Evolutionary conservation across 805 yeast genomes (phyloP), one percentile per base, ranked within the genome.

Genomic region (Metschnikowia baotianmanensis): DNA sequence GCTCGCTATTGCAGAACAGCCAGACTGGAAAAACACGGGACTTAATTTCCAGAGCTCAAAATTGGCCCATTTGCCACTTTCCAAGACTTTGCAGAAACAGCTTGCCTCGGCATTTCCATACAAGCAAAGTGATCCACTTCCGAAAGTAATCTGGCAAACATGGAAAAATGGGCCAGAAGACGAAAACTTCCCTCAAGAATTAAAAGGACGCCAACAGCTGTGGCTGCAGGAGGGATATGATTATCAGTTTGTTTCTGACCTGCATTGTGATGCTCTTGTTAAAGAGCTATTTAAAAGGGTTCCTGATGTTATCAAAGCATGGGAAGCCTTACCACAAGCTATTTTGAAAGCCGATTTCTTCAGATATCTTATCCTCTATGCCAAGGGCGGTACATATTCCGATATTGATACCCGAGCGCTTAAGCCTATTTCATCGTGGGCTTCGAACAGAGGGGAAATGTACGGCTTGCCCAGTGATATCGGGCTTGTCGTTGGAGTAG

Each of bases 261-360:
- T 29, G 13, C 52, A 47, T 36, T 51, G 56, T 34, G 31, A 71
- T 2, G 44, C 43, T 18, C 43, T 75, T 42, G 73, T 82, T 29
- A 59, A 57, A 37, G 75, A 76, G 45, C 61, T 86, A 15, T 91
- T 80, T 57, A 69, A 73, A 28, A 70, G 78, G 13, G 76, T 85
- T 0, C 97, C 98, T 1, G 78, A 78, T 30, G 87, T 93, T 3
- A 67, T 80, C 1, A 71, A 73, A 45, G 96, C 97, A 0, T 93
- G 83, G 66, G 65, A 76, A 13, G 50, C 77, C 21, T 65, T 93
- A 76, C 99, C 99, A 1, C 80, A 78, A 54, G 74, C 76, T 26
- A 90, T 93, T 42, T 65, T 93, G 43, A 85, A 85, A 58, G 98
- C 97, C 0, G 99, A 93, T 63, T 91, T 91, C 58, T 84, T 83